Evolutionary conservation across 2,329 filamentous ascomycete genomes (phyloP).

Genomic region (Aureobasidium pullulans): DNA sequence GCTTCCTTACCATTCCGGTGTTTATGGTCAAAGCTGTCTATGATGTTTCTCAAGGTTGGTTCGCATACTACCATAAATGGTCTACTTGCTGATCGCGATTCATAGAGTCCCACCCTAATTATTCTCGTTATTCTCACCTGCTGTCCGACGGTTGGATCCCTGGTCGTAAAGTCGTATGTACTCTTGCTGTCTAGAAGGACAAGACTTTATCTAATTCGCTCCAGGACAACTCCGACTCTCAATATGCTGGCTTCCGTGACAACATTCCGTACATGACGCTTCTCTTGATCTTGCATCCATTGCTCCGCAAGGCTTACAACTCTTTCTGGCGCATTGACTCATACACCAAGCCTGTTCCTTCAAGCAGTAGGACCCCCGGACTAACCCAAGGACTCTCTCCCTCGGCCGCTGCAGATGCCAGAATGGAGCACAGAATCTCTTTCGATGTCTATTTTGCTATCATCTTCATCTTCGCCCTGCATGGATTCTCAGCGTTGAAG

Average conservation of each 20-base stretch:
- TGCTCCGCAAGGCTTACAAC: constrained; percentile 68
- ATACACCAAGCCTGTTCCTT: constrained; percentile 36
- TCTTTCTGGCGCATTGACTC: constrained; percentile 37
- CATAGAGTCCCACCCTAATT: constrained; percentile 72
- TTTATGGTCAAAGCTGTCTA: constrained; percentile 85
- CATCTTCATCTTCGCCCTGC: constrained; percentile 68
- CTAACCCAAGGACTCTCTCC: constrained; percentile 36
- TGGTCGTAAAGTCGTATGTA: constrained; percentile 71
- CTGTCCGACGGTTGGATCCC: constrained; percentile 84
- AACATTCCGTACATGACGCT: constrained; percentile 76
- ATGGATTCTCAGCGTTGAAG: constrained; percentile 81
- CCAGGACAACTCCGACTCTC: constrained; percentile 79
- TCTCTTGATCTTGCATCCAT: constrained; percentile 70
- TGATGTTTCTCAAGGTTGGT: constrained; percentile 69
- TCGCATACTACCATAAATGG: constrained; percentile 22
- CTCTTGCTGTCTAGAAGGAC: background rate
- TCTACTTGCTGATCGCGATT: background rate
- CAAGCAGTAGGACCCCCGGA: constrained; percentile 24
- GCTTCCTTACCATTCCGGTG: constrained; percentile 63
- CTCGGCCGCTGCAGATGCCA: constrained; percentile 46
- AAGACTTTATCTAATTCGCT: background rate
- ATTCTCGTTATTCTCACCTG: constrained; percentile 61
- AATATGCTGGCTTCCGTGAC: constrained; percentile 76
- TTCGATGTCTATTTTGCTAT: constrained; percentile 81
- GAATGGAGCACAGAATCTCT: constrained; percentile 57